Evolutionary conservation across 768 basidiomycete genomes (phyloP).

Genomic region (Kwoniella newhampshirensis): DNA sequence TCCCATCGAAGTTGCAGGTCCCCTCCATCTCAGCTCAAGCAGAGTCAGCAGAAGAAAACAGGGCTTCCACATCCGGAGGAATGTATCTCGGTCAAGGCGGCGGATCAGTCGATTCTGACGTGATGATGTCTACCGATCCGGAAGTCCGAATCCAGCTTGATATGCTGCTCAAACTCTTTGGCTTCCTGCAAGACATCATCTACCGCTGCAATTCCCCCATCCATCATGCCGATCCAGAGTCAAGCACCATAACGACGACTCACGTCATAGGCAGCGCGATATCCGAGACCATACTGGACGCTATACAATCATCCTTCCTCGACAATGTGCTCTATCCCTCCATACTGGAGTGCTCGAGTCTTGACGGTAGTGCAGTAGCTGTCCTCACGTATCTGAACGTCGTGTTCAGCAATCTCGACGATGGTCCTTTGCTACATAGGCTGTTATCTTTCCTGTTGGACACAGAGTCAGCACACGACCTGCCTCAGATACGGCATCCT

Average conservation of each 20-base stretch:
- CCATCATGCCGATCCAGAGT: conserved; percentile 1
- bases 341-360: conserved; percentile 84
- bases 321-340: conserved; percentile 92
- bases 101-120: conserved; percentile 51
- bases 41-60: conserved; percentile 23
- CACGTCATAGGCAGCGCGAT: conserved; percentile 74
- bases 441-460: conserved; percentile 32
- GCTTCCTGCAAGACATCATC: conserved; percentile 87
- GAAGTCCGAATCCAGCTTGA: conserved; percentile 80
- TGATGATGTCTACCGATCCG: conserved; percentile 71
- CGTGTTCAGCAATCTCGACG: conserved; percentile 36
- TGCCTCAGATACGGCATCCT: background rate
- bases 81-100: conserved; percentile 52
- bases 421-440: conserved; percentile 33
- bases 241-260: conserved; percentile 40
- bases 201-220: conserved; percentile 55
- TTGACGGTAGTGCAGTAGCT: conserved; percentile 92
- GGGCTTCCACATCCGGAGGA: conserved; percentile 72
- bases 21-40: conserved; percentile 53
- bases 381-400: conserved; percentile 94
- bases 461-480: background rate
- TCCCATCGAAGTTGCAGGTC: conserved; percentile 83
- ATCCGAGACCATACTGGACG: conserved; percentile 76
- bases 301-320: conserved; percentile 79
- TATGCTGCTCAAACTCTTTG: conserved; percentile 83